Evolutionary conservation across 164 flowering plant genomes (phyloP), one percentile per base, ranked within the genome.

Genomic region (Vitis rupestris): DNA sequence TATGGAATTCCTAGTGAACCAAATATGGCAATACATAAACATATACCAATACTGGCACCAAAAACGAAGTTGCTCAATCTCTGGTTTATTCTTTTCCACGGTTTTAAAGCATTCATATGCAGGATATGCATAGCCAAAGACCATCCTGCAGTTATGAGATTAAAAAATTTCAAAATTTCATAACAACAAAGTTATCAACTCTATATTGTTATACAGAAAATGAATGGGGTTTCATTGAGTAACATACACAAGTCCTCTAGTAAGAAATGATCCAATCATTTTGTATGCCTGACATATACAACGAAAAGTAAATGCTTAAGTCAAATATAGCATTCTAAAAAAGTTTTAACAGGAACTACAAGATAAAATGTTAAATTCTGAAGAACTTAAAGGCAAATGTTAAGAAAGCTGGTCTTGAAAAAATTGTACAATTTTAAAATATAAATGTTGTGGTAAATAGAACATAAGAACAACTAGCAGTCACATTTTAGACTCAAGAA

Each of bases 11-110:
- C 1, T 14, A 52, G 23, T 52, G 1, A 17, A 53, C n/a, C 47
- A 61, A n/a, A 47, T 30, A 30, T 54, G 37, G 56, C 15, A 49
- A 1, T 44, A 23, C 10, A 23, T 10, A 29, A 23, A 29, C 47
- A 23, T 23, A 59, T 84, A 96, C 99, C 99, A 96, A 67, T 96
- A 96, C 73, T 93, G 98, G 81, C 99, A 96, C 99, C 99, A 96
- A 81, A 96, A 96, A 19, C 88, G 89, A 68, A 96, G 92, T 57
- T 89, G 94, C 80, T 96, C 91, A 67, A 96, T 89, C 31, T 93
- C 97, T 1, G 97, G 98, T 72, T 87, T 96, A 78, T 96, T 93
- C 85, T 53, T 83, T 74, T 96, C 98, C 61, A 93, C 95, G 27
- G 90, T 82, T 79, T 96, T 96, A 55, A 67, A 96, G 82, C 99